These are phyloP conservation scores for Excoecaria agallocha DNA, from an alignment of 345 rosid species.

Conservation along the genomic window DNA sequence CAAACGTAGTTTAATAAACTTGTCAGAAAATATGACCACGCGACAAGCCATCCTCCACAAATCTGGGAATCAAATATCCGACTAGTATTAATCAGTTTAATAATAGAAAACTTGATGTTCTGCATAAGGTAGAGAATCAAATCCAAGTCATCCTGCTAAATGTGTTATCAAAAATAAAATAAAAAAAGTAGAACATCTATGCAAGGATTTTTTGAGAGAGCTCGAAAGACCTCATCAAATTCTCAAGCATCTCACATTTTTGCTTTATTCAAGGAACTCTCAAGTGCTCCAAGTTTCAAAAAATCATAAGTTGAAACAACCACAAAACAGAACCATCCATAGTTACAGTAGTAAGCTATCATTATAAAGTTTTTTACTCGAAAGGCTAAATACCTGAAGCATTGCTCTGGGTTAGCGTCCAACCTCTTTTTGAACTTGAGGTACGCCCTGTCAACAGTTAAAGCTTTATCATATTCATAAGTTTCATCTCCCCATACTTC, in stretches of 20 bases:
- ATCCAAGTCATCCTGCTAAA: too few species aligned
- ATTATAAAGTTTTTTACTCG: not conserved
- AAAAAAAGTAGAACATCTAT: not conserved
- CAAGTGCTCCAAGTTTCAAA: not conserved
- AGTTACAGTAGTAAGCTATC: not conserved
- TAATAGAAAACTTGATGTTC: too few species aligned
- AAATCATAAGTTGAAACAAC: not conserved
- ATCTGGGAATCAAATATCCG: not conserved
- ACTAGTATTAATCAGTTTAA: too few species aligned
- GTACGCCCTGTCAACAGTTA: constrained; percentile 77
- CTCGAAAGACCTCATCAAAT: not conserved
- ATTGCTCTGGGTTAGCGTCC: constrained; percentile 80
- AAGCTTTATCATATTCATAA: constrained; percentile 80
- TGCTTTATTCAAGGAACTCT: not conserved
- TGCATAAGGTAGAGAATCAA: too few species aligned
- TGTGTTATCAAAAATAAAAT: too few species aligned
- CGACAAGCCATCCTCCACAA: not conserved
- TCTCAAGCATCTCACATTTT: not conserved
- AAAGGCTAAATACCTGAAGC: constrained; percentile 66
- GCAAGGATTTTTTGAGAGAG: not conserved
- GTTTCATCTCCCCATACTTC: constrained; percentile 67
- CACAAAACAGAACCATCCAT: too few species aligned
- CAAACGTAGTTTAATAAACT: not conserved
- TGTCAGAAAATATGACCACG: not conserved
- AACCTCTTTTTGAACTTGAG: constrained; percentile 81